These are phyloP conservation scores for Seiridium cupressi DNA, from an alignment of 2,329 filamentous ascomycete species.

Conservation along the genomic window DNA sequence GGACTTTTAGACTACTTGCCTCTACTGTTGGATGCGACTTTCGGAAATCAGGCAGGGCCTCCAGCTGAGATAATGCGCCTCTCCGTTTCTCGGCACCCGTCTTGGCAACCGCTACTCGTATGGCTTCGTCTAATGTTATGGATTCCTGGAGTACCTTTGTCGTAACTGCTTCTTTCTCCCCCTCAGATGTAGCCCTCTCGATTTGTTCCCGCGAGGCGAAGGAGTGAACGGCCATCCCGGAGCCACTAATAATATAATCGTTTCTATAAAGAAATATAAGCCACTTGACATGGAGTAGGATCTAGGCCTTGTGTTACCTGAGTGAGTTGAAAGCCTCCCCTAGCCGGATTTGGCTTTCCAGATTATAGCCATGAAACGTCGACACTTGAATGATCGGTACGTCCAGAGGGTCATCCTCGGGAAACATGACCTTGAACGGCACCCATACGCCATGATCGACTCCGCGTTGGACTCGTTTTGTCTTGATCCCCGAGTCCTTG, in stretches of 20 bases:
- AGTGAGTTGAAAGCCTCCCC: slow-evolving; percentile 16
- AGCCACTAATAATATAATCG: slow-evolving; percentile 16
- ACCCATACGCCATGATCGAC: slow-evolving; percentile 21
- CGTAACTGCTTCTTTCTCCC: slow-evolving; percentile 7
- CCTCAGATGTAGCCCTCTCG: slow-evolving; percentile 9
- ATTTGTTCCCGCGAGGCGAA: slow-evolving; percentile 16
- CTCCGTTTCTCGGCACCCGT: slow-evolving; percentile 10
- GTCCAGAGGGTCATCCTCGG: slow-evolving; percentile 16
- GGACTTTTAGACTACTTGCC: slow-evolving; percentile 1
- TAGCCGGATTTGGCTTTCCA: slow-evolving; percentile 18
- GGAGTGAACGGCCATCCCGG: slow-evolving; percentile 21
- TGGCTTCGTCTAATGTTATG: slow-evolving; percentile 14
- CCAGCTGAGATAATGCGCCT: slow-evolving; percentile 12
- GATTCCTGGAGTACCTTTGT: slow-evolving; percentile 16
- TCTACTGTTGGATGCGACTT: slow-evolving; percentile 19
- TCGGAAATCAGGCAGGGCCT: slow-evolving; percentile 15
- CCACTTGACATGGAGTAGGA: not conserved
- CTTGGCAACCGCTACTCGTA: slow-evolving; percentile 14
- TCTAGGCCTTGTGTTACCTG: slow-evolving; percentile 3
- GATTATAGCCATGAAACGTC: slow-evolving; percentile 18
- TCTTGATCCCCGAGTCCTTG: slow-evolving; percentile 16
- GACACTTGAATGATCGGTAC: slow-evolving; percentile 20
- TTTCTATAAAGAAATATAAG: not conserved
- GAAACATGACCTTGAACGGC: slow-evolving; percentile 20
- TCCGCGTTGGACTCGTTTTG: slow-evolving; percentile 18